These are phyloP conservation scores for Paramecium caudatum DNA, from an alignment of 73 alveolate species.

Conservation along the genomic window DNA sequence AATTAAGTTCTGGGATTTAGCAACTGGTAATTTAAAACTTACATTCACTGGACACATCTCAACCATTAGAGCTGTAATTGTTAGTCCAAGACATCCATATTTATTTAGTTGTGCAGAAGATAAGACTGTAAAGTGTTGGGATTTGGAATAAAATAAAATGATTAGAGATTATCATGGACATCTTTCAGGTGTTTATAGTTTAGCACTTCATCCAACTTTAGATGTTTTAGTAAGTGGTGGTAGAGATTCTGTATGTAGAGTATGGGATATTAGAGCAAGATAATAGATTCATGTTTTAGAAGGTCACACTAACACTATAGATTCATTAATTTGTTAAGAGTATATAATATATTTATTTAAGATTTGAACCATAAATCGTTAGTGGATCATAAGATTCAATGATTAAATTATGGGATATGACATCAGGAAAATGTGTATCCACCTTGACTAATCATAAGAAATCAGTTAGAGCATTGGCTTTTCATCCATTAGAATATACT, in stretches of 20 bases:
- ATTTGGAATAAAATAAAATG: conserved; percentile 98
- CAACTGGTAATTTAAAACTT: conserved; percentile 95
- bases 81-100: conserved; percentile 96
- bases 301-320: conserved; percentile 98
- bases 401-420: conserved; percentile 92
- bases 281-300: conserved; percentile 92
- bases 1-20: conserved; percentile 99
- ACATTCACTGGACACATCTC: conserved; percentile 99
- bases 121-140: conserved; percentile 97
- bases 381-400: conserved; percentile 94
- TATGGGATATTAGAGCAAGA: conserved; percentile 99
- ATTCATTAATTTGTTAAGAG: conserved; percentile 93
- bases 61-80: conserved; percentile 83
- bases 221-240: conserved; percentile 97
- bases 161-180: conserved; percentile 99
- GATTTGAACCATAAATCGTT: conserved; percentile 91
- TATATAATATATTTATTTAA: too few species aligned
- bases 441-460: conserved; percentile 99
- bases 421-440: conserved; percentile 92
- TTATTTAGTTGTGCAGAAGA: conserved; percentile 98
- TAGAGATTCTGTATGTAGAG: conserved; percentile 96
- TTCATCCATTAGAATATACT: conserved; percentile 97
- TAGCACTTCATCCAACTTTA: conserved; percentile 98
- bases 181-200: conserved; percentile 90
- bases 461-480: conserved; percentile 93